Conservation (phyloP, 495 filamentous ascomycete species). For the Penicillium taxi region DNA sequence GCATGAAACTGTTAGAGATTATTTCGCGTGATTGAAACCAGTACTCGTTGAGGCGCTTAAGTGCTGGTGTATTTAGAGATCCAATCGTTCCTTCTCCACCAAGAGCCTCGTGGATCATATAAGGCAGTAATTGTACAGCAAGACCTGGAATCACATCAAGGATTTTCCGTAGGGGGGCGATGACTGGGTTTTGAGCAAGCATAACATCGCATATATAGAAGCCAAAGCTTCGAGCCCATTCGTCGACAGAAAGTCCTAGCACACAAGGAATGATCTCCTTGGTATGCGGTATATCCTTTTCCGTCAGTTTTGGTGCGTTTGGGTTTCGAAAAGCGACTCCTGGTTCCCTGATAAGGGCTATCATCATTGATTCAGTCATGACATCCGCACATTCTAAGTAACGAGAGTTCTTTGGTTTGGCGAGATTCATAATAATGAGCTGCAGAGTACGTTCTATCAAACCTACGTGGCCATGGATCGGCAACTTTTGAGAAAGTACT, state of each 20-base stretch:
- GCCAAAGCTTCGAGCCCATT: slow-evolving; percentile 61
- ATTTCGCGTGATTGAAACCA: slow-evolving; percentile 20
- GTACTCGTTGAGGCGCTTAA: no score
- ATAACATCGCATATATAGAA: slow-evolving; percentile 53
- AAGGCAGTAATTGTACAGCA: slow-evolving; percentile 65
- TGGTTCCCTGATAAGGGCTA: slow-evolving; percentile 38
- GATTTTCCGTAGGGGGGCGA: slow-evolving; percentile 55
- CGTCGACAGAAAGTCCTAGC: slow-evolving; percentile 15
- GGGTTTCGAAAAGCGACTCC: no score
- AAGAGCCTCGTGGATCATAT: slow-evolving; percentile 72
- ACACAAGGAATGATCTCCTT: slow-evolving; percentile 12
- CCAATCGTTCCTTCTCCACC: slow-evolving; percentile 45
- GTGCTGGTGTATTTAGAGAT: no score
- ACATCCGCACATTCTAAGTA: slow-evolving; percentile 41
- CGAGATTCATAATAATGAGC: slow-evolving; percentile 53
- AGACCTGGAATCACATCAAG: slow-evolving; percentile 56
- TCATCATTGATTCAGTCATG: slow-evolving; percentile 33
- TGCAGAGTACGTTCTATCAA: slow-evolving; percentile 72
- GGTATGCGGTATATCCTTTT: no score
- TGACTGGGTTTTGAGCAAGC: slow-evolving; percentile 53
- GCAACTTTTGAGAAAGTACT: slow-evolving; percentile 59
- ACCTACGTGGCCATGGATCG: slow-evolving; percentile 53
- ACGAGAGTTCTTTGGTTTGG: slow-evolving; percentile 36
- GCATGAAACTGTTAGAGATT: slow-evolving; percentile 40
- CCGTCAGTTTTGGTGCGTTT: slow-evolving; percentile 23